phyloP scores from a whole-genome alignment of 192 early-diverging fungal species.

The Podila epicladia region DNA sequence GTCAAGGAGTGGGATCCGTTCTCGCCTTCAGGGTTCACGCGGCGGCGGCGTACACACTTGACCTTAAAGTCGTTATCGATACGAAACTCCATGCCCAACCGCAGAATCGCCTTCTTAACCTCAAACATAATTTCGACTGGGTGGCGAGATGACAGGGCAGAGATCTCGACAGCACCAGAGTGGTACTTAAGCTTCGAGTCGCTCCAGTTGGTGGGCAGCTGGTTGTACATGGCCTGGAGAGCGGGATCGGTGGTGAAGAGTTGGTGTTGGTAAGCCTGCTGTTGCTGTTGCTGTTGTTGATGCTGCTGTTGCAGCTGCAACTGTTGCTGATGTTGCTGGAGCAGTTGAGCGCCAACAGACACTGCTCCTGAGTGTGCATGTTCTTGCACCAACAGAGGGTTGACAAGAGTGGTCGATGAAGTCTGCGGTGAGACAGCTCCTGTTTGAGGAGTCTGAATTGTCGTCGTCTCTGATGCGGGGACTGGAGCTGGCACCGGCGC shows the following conservation, averaged over 20 bases:
- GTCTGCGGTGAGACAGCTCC: constrained; percentile 21
- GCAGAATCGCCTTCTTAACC: constrained; percentile 66
- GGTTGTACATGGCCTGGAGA: constrained; percentile 16
- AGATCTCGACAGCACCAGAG: constrained; percentile 78
- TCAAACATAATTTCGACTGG: constrained; percentile 76
- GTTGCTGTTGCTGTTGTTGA: constrained; percentile 5
- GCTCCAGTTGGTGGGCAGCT: constrained; percentile 31
- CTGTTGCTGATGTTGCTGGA: background rate
- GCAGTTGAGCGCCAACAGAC: background rate
- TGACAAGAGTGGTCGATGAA: background rate
- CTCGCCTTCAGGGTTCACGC: constrained; percentile 1
- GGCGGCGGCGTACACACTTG: constrained; percentile 59
- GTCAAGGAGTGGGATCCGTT: background rate
- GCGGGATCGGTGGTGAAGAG: constrained; percentile 27
- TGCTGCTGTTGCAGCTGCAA: background rate
- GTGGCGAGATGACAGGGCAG: constrained; percentile 71
- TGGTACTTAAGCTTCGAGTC: constrained; percentile 75
- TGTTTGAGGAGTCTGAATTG: constrained; percentile 1
- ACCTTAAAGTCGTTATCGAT: constrained; percentile 69
- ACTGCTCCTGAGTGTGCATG: background rate
- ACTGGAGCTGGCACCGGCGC: constrained; percentile 14
- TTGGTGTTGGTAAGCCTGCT: constrained; percentile 9
- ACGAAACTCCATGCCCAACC: constrained; percentile 65
- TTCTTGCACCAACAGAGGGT: background rate
- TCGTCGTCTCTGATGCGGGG: constrained; percentile 5